A percentile compares a stretch with the other conserved stretches of the same genome.
phyloP scores from a whole-genome alignment of 2,329 filamentous ascomycete species.

The Pseudocercospora ulei region DNA sequence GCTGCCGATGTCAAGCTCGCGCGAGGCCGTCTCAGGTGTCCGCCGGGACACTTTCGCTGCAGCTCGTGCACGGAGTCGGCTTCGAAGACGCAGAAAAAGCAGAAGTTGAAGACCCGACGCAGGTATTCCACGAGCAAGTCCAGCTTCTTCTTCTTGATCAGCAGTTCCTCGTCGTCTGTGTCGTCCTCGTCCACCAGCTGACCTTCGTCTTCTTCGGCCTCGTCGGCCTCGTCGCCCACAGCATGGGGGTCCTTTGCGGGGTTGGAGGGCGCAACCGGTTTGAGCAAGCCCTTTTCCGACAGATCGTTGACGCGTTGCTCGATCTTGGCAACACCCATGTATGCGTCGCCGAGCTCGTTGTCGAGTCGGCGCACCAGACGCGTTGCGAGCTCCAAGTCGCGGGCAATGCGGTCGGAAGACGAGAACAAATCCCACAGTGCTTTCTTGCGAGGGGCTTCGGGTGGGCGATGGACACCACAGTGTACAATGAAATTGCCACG shows the following conservation, averaged over 20 bases:
- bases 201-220: conserved; percentile 56
- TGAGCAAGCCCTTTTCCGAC: conserved; percentile 63
- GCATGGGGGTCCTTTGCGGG: conserved; percentile 50
- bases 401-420: conserved; percentile 81
- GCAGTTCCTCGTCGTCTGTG: conserved; percentile 75
- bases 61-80: conserved; percentile 95
- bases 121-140: conserved; percentile 94
- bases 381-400: conserved; percentile 73
- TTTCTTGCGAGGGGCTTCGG: conserved; percentile 78
- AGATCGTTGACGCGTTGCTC: conserved; percentile 80
- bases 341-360: conserved; percentile 64
- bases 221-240: conserved; percentile 60
- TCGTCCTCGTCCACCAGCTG: conserved; percentile 53
- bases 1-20: conserved; percentile 74
- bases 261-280: conserved; percentile 50
- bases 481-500: conserved; percentile 96
- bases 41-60: conserved; percentile 88
- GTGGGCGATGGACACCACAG: conserved; percentile 88
- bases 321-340: conserved; percentile 68
- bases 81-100: conserved; percentile 99
- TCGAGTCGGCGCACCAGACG: conserved; percentile 79
- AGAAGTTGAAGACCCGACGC: conserved; percentile 94
- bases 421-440: conserved; percentile 96
- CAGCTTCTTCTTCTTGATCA: conserved; percentile 91
- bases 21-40: conserved; percentile 85